Evolutionary conservation across 257 asterid species (phyloP).

Genomic region (Nicotiana paniculata): DNA sequence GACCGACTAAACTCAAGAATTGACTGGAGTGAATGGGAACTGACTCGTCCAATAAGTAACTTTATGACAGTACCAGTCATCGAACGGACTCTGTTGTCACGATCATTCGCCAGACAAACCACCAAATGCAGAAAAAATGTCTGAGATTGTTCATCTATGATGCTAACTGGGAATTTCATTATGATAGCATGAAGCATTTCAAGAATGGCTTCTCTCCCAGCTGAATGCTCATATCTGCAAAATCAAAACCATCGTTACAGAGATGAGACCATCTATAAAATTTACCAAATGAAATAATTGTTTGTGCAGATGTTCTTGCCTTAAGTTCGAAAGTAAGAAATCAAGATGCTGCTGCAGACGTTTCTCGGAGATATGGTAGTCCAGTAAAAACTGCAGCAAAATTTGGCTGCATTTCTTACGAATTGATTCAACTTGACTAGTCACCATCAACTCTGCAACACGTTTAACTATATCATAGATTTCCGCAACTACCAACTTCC

Average conservation of each 20-base stretch:
- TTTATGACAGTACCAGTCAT: conserved; percentile 77
- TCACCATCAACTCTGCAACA: conserved; percentile 79
- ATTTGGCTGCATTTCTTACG: conserved; percentile 82
- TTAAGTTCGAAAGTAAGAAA: conserved; percentile 57
- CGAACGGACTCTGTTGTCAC: conserved; percentile 67
- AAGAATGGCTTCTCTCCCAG: conserved; percentile 89
- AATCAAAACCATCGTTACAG: conserved; percentile 7
- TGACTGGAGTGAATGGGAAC: conserved; percentile 35
- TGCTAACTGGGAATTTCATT: conserved; percentile 51
- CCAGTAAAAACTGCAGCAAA: conserved; percentile 71
- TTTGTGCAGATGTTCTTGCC: conserved; percentile 32
- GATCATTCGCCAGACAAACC: conserved; percentile 67
- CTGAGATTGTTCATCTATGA: conserved; percentile 54
- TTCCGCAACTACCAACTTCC: conserved; percentile 75
- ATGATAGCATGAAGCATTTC: conserved; percentile 88
- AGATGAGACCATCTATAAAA: neutral
- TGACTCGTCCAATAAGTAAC: conserved; percentile 67
- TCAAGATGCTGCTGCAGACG: conserved; percentile 76
- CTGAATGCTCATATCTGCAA: conserved; percentile 74
- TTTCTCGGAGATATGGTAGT: conserved; percentile 60
- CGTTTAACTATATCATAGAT: conserved; percentile 64
- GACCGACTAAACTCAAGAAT: conserved; percentile 57
- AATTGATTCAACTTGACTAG: conserved; percentile 71
- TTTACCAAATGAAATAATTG: neutral
- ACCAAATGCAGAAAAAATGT: conserved; percentile 68